Evolutionary conservation across 495 filamentous ascomycete species (phyloP).

Genomic region (Xylaria bambusicola): DNA sequence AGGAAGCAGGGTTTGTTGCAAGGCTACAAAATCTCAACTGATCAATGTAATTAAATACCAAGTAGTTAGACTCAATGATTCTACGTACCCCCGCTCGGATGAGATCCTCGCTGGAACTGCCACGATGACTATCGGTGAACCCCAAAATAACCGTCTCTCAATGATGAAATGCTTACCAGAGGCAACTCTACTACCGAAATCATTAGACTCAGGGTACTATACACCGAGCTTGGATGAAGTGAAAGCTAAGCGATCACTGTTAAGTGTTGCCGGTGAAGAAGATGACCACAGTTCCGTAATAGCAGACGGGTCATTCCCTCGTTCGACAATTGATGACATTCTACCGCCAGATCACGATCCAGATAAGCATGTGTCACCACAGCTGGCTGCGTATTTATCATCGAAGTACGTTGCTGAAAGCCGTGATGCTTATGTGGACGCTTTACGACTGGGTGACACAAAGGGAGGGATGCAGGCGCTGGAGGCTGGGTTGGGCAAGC

Average conservation of each 20-base stretch:
- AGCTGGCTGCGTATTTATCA: conserved; percentile 11
- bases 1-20: too few relatives aligned
- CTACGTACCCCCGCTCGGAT: background rate
- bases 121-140: conserved; percentile 5
- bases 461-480: background rate
- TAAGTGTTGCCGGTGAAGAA: background rate
- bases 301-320: conserved; percentile 10
- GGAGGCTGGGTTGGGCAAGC: background rate
- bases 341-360: background rate
- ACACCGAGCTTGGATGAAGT: conserved; percentile 13
- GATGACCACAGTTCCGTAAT: conserved; percentile 6
- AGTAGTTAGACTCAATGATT: too few relatives aligned
- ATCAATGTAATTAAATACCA: too few relatives aligned
- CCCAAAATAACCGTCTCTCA: background rate
- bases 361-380: background rate
- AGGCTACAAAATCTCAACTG: too few relatives aligned
- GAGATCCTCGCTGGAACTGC: background rate
- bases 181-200: conserved; percentile 5
- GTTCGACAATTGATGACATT: conserved; percentile 9
- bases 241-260: background rate
- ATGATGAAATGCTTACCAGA: conserved; percentile 13
- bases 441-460: conserved; percentile 1
- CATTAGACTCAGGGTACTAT: background rate
- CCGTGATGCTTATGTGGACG: conserved; percentile 9
- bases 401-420: conserved; percentile 5